These are phyloP conservation scores for Kwoniella dendrophila DNA, from an alignment of 768 basidiomycete genomes.

Conservation along the genomic window DNA sequence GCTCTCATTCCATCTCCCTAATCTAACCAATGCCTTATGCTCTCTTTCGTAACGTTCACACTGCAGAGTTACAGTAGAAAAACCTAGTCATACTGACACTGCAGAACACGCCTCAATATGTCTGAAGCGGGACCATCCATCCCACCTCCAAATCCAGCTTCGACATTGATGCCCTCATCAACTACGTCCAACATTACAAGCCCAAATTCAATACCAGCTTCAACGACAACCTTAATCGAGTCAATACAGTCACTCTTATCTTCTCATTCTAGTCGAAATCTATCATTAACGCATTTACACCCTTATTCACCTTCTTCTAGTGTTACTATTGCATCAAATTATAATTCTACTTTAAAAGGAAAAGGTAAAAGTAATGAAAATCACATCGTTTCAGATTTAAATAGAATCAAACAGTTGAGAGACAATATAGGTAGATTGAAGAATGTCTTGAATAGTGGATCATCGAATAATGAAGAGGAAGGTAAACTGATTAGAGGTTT, in stretches of 20 bases:
- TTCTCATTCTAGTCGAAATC: neutral
- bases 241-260: neutral
- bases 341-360: neutral
- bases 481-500: conserved; percentile 30
- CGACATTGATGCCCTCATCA: neutral
- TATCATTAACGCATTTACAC: conserved; percentile 31
- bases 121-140: conserved; percentile 16
- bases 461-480: conserved; percentile 13
- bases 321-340: neutral
- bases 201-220: neutral
- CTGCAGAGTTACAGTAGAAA: no score
- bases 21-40: no score
- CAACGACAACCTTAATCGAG: conserved; percentile 1
- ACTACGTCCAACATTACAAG: neutral
- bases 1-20: no score
- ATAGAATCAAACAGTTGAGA: conserved; percentile 6
- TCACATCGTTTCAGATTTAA: no score
- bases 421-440: neutral
- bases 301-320: conserved; percentile 30
- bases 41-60: no score
- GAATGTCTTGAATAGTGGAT: neutral
- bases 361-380: conserved; percentile 13
- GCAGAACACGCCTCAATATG: no score
- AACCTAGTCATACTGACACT: no score
- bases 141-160: neutral